Percentiles rank a stretch among this genome's conserved stretches.
These are phyloP conservation scores for Stagonosporopsis vannaccii DNA, from an alignment of 2,329 filamentous ascomycete genomes.

Conservation along the genomic window DNA sequence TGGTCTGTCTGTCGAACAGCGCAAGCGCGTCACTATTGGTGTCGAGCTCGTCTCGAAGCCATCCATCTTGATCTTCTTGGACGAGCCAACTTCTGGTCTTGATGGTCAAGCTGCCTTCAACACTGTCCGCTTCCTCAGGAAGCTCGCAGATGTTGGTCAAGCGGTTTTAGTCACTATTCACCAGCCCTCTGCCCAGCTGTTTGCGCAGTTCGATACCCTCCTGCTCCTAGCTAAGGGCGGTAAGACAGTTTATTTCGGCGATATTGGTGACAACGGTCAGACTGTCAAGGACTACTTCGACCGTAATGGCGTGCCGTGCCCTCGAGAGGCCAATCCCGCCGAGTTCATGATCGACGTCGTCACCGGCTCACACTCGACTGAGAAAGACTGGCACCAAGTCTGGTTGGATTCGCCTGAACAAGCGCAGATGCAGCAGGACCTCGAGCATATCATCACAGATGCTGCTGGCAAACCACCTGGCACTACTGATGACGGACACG, in stretches of 20 bases:
- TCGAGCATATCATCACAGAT: slow-evolving; percentile 49
- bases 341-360: slow-evolving; percentile 86
- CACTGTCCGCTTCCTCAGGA: slow-evolving; percentile 74
- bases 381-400: slow-evolving; percentile 48
- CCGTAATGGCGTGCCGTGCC: slow-evolving; percentile 62
- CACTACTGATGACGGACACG: slow-evolving; percentile 50
- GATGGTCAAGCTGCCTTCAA: slow-evolving; percentile 73
- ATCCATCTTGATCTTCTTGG: slow-evolving; percentile 73
- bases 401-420: slow-evolving; percentile 49
- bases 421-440: slow-evolving; percentile 43
- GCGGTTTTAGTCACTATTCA: slow-evolving; percentile 87
- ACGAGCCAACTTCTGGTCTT: slow-evolving; percentile 76
- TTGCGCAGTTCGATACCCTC: slow-evolving; percentile 82
- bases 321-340: slow-evolving; percentile 58
- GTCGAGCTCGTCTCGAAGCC: slow-evolving; percentile 68
- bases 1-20: slow-evolving; percentile 58
- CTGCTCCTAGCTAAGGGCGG: slow-evolving; percentile 77
- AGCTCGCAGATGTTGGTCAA: slow-evolving; percentile 75
- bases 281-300: slow-evolving; percentile 65
- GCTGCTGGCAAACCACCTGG: slow-evolving; percentile 49
- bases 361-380: slow-evolving; percentile 12
- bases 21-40: slow-evolving; percentile 59
- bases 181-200: slow-evolving; percentile 80
- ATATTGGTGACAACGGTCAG: slow-evolving; percentile 74
- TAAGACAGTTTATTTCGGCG: slow-evolving; percentile 80